phyloP scores from a whole-genome alignment of 108 stramenopile genomes.

The Bacterosira constricta region DNA sequence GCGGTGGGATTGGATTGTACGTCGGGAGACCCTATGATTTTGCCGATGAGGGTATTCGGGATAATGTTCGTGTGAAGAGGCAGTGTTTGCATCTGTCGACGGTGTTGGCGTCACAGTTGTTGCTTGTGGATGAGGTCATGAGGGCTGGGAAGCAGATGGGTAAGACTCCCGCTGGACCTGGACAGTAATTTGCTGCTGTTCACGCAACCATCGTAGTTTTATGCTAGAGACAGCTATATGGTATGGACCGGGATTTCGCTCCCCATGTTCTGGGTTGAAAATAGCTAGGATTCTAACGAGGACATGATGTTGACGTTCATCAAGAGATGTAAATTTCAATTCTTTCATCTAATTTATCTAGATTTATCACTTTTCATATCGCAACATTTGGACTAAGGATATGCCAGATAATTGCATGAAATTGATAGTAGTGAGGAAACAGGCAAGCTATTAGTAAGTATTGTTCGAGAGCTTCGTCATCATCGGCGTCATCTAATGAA shows the following conservation, averaged over 20 bases:
- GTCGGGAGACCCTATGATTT: slow-evolving; percentile 94
- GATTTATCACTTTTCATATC: no score
- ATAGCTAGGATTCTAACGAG: no score
- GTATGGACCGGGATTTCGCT: no score
- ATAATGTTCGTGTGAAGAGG: slow-evolving; percentile 96
- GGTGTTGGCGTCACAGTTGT: slow-evolving; percentile 96
- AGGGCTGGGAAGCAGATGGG: slow-evolving; percentile 98
- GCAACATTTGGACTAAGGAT: no score
- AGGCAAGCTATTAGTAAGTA: slow-evolving; percentile 51
- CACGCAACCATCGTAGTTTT: no score
- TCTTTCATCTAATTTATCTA: no score
- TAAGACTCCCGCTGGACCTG: slow-evolving; percentile 55
- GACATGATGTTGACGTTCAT: no score
- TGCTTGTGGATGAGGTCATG: slow-evolving; percentile 99
- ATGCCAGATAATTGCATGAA: no score
- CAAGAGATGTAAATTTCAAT: no score
- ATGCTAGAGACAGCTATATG: no score
- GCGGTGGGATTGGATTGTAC: slow-evolving; percentile 93
- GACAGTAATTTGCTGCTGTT: no score
- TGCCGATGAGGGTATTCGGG: slow-evolving; percentile 96
- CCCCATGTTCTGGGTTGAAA: no score
- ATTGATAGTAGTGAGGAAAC: not conserved
- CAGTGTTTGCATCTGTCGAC: slow-evolving; percentile 94
- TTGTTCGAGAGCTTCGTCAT: slow-evolving; percentile 17
- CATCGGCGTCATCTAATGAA: slow-evolving; percentile 18